Evolutionary conservation across 768 basidiomycete genomes (phyloP), one percentile per base, ranked within the genome.

Genomic region (Lentinula lateritia): DNA sequence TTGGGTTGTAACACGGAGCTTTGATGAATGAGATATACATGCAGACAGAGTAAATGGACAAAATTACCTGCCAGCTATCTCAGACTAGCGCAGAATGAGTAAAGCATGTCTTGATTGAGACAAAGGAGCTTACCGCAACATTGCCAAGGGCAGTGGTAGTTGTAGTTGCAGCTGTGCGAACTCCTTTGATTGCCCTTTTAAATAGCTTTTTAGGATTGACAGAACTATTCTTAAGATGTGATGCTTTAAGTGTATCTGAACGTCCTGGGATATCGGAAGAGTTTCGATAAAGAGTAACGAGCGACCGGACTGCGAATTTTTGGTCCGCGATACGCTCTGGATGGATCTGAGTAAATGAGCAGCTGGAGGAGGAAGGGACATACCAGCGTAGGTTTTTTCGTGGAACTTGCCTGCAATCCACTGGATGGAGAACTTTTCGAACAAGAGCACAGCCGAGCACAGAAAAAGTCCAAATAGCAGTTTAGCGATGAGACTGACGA

Each of bases 1-100:
- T 95, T 94, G 45, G 93, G 93, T 71, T 95, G 93, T 20, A 95
- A 73, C n/a, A 95, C 83, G 42, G 87, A 88, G 62, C 85, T 86
- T 52, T 62, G 62, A 54, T 18, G 61, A 18, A 42, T 59, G 42
- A 18, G 53, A 59, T 41, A 28, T 38, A 16, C 28, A 23, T 7
- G n/a, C 34, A 48, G 9, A 43, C 8, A 35, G 23, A 58, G 34
- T 53, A 46, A 23, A 34, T n/a, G 43, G 10, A 52, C 50, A 34
- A 18, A 38, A 65, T 63, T 63, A 80, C 80, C 78, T 83, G 39
- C 82, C 82, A 54, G 80, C 76, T 62, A 83, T 65, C 46, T 65
- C 64, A 7, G 64, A 65, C 64, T 64, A 36, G 34, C 13, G 35
- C 15, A 18, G 34, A 34, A 36, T 32, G 32, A 34, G 50, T 7